Evolutionary conservation across 176 grass and related monocot species (phyloP).

Genomic region (Zizania latifolia): DNA sequence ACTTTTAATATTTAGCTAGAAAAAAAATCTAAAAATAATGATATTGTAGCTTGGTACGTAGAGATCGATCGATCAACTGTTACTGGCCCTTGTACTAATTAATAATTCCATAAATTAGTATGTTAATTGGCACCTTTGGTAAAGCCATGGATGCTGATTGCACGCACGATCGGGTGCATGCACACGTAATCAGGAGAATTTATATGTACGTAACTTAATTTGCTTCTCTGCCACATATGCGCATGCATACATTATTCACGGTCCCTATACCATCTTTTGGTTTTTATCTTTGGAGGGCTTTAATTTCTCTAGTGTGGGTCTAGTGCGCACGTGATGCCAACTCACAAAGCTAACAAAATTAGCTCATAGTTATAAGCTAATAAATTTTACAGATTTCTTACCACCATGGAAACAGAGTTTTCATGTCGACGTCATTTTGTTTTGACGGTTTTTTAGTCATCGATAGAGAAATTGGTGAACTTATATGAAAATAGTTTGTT

Average conservation of each 20-base stretch:
- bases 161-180: background rate
- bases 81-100: background rate
- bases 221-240: background rate
- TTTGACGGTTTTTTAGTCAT: no score
- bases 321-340: slow-evolving; percentile 37
- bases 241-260: background rate
- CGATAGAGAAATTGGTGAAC: no score
- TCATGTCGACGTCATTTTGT: no score
- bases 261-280: slow-evolving; percentile 26
- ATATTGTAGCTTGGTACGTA: no score
- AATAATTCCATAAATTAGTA: background rate
- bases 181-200: background rate
- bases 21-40: no score
- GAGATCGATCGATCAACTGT: background rate
- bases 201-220: background rate
- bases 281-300: slow-evolving; percentile 22
- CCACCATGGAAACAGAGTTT: no score
- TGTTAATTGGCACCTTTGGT: background rate
- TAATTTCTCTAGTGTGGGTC: slow-evolving; percentile 26
- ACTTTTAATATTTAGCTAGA: no score
- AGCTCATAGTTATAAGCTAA: no score
- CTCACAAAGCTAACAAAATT: slow-evolving; percentile 31
- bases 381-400: no score
- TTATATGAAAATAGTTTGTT: no score
- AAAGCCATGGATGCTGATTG: background rate